Percentiles rank a stretch among this genome's conserved stretches.
phyloP scores from a whole-genome alignment of 140 eudicot genomes.

The Senecio squalidus region DNA sequence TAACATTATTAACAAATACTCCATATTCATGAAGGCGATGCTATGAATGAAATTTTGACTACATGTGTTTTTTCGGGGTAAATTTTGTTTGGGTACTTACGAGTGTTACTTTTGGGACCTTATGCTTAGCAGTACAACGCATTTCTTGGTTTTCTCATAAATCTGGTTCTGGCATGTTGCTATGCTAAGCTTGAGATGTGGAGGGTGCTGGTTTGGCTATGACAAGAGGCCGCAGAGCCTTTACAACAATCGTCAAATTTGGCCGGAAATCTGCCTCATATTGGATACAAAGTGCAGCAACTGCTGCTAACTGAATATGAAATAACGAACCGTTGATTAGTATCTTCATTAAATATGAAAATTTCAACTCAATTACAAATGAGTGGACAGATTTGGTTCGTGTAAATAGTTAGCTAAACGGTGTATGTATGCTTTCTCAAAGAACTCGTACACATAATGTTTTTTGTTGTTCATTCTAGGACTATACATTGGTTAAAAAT shows the following conservation, averaged over 20 bases:
- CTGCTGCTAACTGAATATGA: conserved; percentile 55
- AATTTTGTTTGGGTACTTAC: conserved; percentile 3
- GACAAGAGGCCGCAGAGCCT: conserved; percentile 58
- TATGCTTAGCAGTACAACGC: conserved; percentile 10
- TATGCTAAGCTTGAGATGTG: conserved; percentile 33
- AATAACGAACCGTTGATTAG: conserved; percentile 8
- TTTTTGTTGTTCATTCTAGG: too few species aligned
- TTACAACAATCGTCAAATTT: conserved; percentile 64
- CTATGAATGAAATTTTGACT: background rate
- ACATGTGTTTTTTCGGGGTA: background rate
- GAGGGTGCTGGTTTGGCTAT: conserved; percentile 53
- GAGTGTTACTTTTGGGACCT: conserved; percentile 15
- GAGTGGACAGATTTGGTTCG: background rate
- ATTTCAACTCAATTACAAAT: background rate
- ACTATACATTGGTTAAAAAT: too few species aligned
- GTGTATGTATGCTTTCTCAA: too few species aligned
- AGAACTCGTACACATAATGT: too few species aligned
- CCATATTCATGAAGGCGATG: background rate
- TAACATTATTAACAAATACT: background rate
- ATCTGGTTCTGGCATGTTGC: conserved; percentile 6
- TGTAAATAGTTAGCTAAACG: too few species aligned
- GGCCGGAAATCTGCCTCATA: conserved; percentile 70
- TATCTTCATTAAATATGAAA: background rate
- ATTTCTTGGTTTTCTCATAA: background rate
- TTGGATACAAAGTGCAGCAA: conserved; percentile 70